Evolutionary conservation across 345 rosid genomes (phyloP).

Genomic region (Eucalyptus lansdowneana): DNA sequence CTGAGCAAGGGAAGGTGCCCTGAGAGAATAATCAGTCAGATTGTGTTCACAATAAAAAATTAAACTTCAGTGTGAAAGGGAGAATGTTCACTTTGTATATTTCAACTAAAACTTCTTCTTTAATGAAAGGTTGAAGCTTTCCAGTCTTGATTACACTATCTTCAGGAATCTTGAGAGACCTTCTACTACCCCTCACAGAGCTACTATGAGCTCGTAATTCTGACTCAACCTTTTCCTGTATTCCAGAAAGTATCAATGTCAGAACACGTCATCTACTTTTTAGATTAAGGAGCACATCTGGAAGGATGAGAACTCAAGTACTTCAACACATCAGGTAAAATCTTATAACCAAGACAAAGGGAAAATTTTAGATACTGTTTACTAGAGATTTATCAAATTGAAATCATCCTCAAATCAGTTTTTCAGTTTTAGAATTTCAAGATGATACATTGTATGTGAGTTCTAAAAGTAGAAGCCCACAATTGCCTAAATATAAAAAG

Average conservation of each 20-base stretch:
- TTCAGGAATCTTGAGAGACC: constrained; percentile 27
- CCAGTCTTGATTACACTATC: constrained; percentile 34
- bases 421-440: background rate
- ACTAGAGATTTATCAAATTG: background rate
- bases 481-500: background rate
- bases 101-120: constrained; percentile 77
- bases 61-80: background rate
- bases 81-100: constrained; percentile 45
- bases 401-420: background rate
- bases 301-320: background rate
- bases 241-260: background rate
- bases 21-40: constrained; percentile 19
- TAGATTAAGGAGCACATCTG: background rate
- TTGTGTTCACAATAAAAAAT: background rate
- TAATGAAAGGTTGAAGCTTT: constrained; percentile 58
- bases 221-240: constrained; percentile 79
- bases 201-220: constrained; percentile 92
- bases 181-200: constrained; percentile 52
- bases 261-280: background rate
- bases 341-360: background rate
- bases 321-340: background rate
- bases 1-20: constrained; percentile 68
- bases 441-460: background rate
- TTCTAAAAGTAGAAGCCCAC: background rate
- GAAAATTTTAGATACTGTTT: background rate